Evolutionary conservation across 495 filamentous ascomycete genomes (phyloP), one percentile per base, ranked within the genome.

Genomic region (Halenospora varia): DNA sequence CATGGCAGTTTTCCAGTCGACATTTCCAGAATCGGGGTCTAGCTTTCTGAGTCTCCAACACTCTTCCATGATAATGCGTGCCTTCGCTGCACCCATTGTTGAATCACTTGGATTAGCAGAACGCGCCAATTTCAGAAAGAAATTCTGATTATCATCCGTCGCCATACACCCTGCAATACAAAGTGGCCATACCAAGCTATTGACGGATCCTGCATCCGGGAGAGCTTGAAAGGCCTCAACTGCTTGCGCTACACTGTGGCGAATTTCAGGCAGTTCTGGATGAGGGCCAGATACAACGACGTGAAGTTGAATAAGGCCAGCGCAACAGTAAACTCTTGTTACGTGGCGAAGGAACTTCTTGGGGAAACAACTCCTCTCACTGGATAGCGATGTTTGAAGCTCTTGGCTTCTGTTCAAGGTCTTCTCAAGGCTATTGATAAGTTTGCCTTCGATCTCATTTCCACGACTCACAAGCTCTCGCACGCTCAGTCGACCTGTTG

Each of bases 381-480:
- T 17, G 23, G 3, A 11, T 45, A 3, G 9, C 15, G 39, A 25
- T 15, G 29, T 6, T 18, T 10, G 22, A 22, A 44, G 44, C 17
- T 42, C 26, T 11, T 19, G 26, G 20, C 41, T 25, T 10, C 9
- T 29, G 39, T 48, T 4, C 13, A 35, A 35, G 13, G 4, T 35
- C 29, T 35, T 35, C 29, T 35, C 29, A 35, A 68, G 51, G 55
- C 66, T 46, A 51, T 59, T 25, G 42, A 48, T 55, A 40, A 71
- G 51, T 47, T 55, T 41, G 15, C 60, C 45, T 59, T 67, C 68
- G 57, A 73, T 73, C n/a, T 51, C 22, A 25, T 48, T 61, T 11
- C 61, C 68, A 29, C 67, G 66, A 3, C 23, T 63, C 19, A 64
- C 66, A 15, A 75, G 66, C 29, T 73, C 66, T 47, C 70, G 53